phyloP scores from a whole-genome alignment of 1,139 yeast species.

The Ogataea hybrid region DNA sequence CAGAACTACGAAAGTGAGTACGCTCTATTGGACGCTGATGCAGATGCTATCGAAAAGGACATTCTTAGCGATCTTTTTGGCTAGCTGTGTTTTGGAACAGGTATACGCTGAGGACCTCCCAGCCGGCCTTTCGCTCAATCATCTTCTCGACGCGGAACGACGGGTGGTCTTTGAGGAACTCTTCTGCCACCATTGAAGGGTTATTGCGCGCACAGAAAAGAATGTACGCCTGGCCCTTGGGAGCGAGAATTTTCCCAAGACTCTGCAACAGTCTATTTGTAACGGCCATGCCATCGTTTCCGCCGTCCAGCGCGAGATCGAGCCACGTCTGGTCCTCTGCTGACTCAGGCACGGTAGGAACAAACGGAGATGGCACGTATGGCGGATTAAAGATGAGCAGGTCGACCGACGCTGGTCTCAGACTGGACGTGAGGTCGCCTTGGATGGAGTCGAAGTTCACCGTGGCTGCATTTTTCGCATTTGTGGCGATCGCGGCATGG shows the following conservation, averaged over 20 bases:
- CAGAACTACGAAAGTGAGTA: constrained; percentile 72
- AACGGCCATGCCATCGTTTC: constrained; percentile 83
- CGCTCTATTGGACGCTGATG: constrained; percentile 50
- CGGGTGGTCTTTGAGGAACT: constrained; percentile 37
- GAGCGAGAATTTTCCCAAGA: constrained; percentile 47
- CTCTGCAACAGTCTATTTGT: constrained; percentile 61
- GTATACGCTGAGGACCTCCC: constrained; percentile 88
- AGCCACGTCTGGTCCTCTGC: constrained; percentile 59
- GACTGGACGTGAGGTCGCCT: constrained; percentile 51
- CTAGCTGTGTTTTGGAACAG: constrained; percentile 38
- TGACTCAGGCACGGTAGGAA: constrained; percentile 52
- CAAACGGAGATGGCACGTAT: constrained; percentile 81
- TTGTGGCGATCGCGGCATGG: constrained; percentile 49
- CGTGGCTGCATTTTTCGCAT: constrained; percentile 42
- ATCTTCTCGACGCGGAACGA: constrained; percentile 45
- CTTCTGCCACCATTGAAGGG: constrained; percentile 56
- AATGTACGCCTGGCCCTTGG: constrained; percentile 74
- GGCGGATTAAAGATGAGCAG: constrained; percentile 89
- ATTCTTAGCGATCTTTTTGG: constrained; percentile 52
- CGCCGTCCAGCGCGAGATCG: constrained; percentile 87
- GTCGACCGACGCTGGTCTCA: constrained; percentile 55
- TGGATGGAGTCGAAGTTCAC: constrained; percentile 53
- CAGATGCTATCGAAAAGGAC: constrained; percentile 50
- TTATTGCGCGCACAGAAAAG: constrained; percentile 80
- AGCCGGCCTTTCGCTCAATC: constrained; percentile 78